Evolutionary conservation across 2,329 filamentous ascomycete species (phyloP).

Genomic region (Ustulina deusta): DNA sequence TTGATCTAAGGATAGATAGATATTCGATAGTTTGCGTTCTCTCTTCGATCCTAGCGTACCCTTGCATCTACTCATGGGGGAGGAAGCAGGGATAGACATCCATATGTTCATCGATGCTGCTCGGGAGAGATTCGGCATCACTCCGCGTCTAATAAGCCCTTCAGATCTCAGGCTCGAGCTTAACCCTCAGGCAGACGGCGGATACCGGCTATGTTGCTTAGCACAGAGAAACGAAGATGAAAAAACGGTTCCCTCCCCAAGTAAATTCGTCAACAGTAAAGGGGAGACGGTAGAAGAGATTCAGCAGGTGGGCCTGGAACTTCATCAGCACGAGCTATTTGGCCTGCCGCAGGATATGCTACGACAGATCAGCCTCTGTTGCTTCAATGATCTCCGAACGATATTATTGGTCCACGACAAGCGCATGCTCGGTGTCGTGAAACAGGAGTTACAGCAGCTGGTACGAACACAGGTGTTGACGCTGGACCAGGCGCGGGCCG

Average conservation of each 20-base stretch:
- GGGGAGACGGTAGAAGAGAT: constrained; percentile 52
- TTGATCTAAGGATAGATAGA: constrained; percentile 41
- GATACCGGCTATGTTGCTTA: constrained; percentile 51
- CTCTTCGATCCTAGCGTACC: constrained; percentile 50
- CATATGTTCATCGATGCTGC: constrained; percentile 53
- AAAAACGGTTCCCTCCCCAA: constrained; percentile 16
- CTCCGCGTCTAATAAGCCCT: constrained; percentile 52
- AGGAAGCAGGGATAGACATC: constrained; percentile 55
- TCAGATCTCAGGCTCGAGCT: constrained; percentile 52
- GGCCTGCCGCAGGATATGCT: constrained; percentile 50
- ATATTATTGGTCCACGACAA: constrained; percentile 58
- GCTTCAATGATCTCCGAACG: constrained; percentile 57
- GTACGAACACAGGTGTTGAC: constrained; percentile 47
- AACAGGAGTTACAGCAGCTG: constrained; percentile 51
- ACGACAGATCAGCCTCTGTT: constrained; percentile 53
- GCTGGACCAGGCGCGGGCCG: constrained; percentile 42
- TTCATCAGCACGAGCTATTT: constrained; percentile 55
- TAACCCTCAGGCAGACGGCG: constrained; percentile 41
- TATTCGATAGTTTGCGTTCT: constrained; percentile 49
- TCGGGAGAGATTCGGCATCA: constrained; percentile 47
- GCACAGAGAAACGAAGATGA: constrained; percentile 28
- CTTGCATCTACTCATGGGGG: constrained; percentile 55
- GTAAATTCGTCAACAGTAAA: constrained; percentile 31
- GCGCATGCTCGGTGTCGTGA: constrained; percentile 56
- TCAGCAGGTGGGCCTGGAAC: constrained; percentile 55